Conservation (phyloP, 2,329 filamentous ascomycete species). For the Aspergillus brasiliensis region DNA sequence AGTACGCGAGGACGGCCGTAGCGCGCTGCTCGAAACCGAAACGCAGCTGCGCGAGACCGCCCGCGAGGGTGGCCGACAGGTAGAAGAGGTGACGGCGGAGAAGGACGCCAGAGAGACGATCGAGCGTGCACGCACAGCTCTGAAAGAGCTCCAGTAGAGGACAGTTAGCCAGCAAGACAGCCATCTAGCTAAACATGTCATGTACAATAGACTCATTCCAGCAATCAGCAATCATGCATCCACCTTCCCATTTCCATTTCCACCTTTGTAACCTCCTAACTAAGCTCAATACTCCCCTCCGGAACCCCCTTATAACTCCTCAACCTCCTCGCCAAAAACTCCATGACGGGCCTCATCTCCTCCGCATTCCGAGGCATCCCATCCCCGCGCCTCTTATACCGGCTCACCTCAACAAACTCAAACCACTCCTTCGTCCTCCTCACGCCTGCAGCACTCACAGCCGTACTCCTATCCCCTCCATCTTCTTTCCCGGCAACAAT, state of each 20-base stretch:
- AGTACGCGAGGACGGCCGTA: slow-evolving; percentile 59
- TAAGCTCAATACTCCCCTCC: slow-evolving; percentile 48
- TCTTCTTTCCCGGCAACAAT: slow-evolving; percentile 38
- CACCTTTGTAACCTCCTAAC: slow-evolving; percentile 4
- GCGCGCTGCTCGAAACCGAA: slow-evolving; percentile 58
- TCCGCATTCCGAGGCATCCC: slow-evolving; percentile 80
- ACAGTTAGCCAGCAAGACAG: neutral
- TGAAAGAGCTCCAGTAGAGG: slow-evolving; percentile 39
- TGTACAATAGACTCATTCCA: slow-evolving; percentile 12
- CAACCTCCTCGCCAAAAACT: slow-evolving; percentile 59
- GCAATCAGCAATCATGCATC: too few relatives aligned
- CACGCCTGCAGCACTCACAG: slow-evolving; percentile 64
- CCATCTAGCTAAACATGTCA: slow-evolving; percentile 6
- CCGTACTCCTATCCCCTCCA: slow-evolving; percentile 36
- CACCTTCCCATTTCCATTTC: slow-evolving; percentile 10
- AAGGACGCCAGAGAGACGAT: slow-evolving; percentile 49
- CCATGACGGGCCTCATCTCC: slow-evolving; percentile 89
- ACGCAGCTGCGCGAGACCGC: slow-evolving; percentile 51
- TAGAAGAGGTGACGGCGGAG: slow-evolving; percentile 41
- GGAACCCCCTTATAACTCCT: slow-evolving; percentile 49
- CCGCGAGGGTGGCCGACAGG: slow-evolving; percentile 44
- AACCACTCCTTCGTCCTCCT: slow-evolving; percentile 68
- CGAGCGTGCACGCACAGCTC: slow-evolving; percentile 47
- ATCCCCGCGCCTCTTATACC: slow-evolving; percentile 72
- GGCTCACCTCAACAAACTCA: slow-evolving; percentile 65